Conservation (phyloP, 2,329 filamentous ascomycete species). For the Penicillium sp. region DNA sequence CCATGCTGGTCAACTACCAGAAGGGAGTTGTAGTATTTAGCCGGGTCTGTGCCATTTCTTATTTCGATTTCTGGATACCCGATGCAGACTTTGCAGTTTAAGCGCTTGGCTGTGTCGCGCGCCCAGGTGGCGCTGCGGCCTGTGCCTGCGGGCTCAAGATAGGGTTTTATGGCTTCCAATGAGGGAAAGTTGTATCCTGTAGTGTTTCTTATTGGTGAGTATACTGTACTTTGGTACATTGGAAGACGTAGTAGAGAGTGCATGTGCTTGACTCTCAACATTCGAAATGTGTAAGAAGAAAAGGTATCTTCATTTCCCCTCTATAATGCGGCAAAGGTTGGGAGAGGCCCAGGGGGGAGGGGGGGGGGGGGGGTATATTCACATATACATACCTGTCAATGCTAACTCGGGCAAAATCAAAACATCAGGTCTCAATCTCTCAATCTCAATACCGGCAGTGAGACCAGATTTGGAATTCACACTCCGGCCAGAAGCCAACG, state of each 20-base stretch:
- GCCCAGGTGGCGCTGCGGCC: constrained; percentile 62
- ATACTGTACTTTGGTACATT: background rate
- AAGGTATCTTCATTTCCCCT: background rate
- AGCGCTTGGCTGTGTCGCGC: constrained; percentile 52
- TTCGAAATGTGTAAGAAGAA: background rate
- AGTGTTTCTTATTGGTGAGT: constrained; percentile 1
- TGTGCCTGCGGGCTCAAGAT: constrained; percentile 58
- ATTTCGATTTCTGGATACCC: constrained; percentile 60
- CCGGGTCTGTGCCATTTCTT: constrained; percentile 4
- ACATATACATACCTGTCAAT: constrained; percentile 52
- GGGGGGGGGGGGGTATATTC: background rate
- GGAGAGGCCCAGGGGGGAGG: too few species aligned
- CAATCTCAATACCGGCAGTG: constrained; percentile 10
- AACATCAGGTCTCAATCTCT: constrained; percentile 50
- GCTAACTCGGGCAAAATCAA: constrained; percentile 64
- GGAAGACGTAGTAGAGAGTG: background rate
- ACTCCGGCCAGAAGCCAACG: background rate
- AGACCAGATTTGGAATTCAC: background rate
- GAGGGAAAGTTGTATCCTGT: constrained; percentile 65
- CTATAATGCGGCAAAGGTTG: too few species aligned
- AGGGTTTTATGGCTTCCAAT: constrained; percentile 57
- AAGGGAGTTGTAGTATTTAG: constrained; percentile 58
- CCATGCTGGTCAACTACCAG: constrained; percentile 59
- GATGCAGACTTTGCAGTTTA: constrained; percentile 62
- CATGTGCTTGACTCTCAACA: background rate